Evolutionary conservation across 2,329 filamentous ascomycete genomes (phyloP), one percentile per base, ranked within the genome.

Genomic region (Fusarium haematococcum): DNA sequence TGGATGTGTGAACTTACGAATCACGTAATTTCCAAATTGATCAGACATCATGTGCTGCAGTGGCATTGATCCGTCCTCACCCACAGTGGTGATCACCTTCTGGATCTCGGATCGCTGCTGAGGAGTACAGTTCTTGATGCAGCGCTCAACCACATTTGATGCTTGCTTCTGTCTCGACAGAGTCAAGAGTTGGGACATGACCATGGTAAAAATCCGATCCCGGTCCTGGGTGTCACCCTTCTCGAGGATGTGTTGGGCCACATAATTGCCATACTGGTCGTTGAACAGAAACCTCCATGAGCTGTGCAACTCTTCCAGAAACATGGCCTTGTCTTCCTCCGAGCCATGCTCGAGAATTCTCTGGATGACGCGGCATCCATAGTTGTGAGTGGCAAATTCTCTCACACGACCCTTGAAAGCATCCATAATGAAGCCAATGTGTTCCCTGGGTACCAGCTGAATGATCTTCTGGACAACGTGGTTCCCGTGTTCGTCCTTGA

Each of bases 381-480:
- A 98, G 7, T 91, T 88, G 81, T 99, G 94, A 0, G 91, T 89
- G 2, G 95, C 92, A 37, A 98, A 88, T 56, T 88, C 85, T 52
- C 91, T 90, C 23, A 98, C 92, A 69, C 95, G 91, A 10, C 92
- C 92, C 60, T 89, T 90, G 84, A 98, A 93, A 2, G 93, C 91
- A 60, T 94, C 89, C 84, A 97, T 93, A 81, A 98, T 93, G 83
- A 97, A 97, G 72, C 92, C 92, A 54, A 98, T 93, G 79, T 96
- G 91, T 73, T 94, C 88, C 2, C 91, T 89, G 0, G 94, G 94
- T 7, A 67, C 96, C 90, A 77, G 92, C 87, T 97, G 93, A 69
- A 99, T 95, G 11, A 96, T 93, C 83, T 97, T 98, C 79, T 98
- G 97, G 20, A 99, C 92, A 32, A 99, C 97, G 75, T 99, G 97